phyloP scores from a whole-genome alignment of 169 alveolate genomes.

The Plasmodium knowlesi region DNA sequence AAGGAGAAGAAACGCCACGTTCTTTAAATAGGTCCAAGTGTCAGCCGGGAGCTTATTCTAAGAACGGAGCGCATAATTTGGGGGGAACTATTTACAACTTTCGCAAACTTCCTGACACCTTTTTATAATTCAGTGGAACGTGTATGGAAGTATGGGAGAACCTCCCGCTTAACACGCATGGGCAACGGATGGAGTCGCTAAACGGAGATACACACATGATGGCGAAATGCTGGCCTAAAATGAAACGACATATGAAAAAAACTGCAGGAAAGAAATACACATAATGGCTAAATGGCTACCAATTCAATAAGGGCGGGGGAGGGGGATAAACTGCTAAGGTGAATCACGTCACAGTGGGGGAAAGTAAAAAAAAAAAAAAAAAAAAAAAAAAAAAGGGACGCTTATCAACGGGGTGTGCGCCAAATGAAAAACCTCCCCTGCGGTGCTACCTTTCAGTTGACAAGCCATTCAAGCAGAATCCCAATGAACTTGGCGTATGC shows the following conservation, averaged over 20 bases:
- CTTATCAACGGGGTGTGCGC: neutral
- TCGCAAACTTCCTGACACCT: neutral
- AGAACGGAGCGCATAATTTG: neutral
- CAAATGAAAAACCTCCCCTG: neutral
- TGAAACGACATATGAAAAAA: too few relatives aligned
- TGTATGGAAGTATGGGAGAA: neutral
- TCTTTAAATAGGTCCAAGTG: neutral
- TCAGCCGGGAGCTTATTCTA: neutral
- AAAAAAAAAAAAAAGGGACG: neutral
- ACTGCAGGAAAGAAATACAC: neutral
- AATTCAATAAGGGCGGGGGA: neutral
- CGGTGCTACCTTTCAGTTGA: neutral
- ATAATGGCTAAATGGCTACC: neutral
- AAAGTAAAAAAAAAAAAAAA: too few relatives aligned
- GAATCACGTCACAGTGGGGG: neutral
- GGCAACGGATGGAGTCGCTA: neutral
- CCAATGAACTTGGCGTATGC: conserved; percentile 5
- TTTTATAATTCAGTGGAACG: neutral
- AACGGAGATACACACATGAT: neutral
- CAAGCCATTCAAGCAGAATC: conserved; percentile 47
- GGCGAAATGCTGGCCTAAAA: neutral
- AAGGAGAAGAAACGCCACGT: neutral
- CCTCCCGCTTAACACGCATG: neutral
- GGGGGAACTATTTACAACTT: too few relatives aligned
- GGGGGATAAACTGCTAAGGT: neutral